Conservation (phyloP, 2,329 filamentous ascomycete species). For the Fusarium agapanthi region DNA sequence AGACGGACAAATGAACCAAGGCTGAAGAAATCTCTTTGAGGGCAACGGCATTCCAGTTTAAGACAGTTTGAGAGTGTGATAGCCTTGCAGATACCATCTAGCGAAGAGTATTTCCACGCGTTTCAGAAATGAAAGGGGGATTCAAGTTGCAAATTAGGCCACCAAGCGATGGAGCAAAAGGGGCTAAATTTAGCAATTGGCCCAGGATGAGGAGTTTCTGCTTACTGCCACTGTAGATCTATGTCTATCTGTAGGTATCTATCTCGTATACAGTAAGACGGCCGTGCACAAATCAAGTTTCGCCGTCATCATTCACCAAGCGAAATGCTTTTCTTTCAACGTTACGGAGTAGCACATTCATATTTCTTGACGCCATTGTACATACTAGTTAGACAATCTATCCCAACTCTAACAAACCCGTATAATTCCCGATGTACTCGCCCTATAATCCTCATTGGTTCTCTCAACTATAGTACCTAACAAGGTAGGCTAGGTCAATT, state of each 20-base stretch:
- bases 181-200: slow-evolving; percentile 43
- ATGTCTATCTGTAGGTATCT: neutral
- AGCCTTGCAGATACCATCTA: neutral
- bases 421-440: slow-evolving; percentile 13
- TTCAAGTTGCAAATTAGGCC: slow-evolving; percentile 40
- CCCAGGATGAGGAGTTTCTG: slow-evolving; percentile 17
- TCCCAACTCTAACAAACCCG: slow-evolving; percentile 1
- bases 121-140: slow-evolving; percentile 13
- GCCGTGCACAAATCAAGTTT: slow-evolving; percentile 23
- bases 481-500: no score
- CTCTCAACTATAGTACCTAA: neutral
- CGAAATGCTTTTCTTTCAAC: neutral
- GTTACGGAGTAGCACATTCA: neutral
- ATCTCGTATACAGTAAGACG: neutral
- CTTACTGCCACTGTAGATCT: slow-evolving; percentile 31
- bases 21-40: neutral
- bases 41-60: slow-evolving; percentile 6
- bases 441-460: neutral
- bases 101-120: neutral
- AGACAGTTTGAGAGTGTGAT: neutral
- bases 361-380: neutral
- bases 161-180: slow-evolving; percentile 31
- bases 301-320: neutral
- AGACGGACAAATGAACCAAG: neutral
- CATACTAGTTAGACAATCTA: neutral